Percentiles rank a stretch among this genome's conserved stretches.
Evolutionary conservation across 2,329 filamentous ascomycete species (phyloP).

Genomic region (Periconia macrospinosa): DNA sequence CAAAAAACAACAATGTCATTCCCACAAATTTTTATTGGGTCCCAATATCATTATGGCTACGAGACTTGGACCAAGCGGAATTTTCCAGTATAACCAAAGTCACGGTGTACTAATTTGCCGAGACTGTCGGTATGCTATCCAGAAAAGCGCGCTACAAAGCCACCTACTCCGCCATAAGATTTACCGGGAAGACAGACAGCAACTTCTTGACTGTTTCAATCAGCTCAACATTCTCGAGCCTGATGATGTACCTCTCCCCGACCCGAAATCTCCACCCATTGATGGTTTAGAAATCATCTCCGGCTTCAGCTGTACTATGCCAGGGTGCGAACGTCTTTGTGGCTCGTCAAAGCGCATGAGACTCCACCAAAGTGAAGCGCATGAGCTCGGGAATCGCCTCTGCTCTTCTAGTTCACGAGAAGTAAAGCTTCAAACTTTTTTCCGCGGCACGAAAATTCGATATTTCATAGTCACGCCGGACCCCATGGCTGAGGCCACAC

Average conservation of each 20-base stretch:
- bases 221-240: constrained; percentile 34
- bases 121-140: constrained; percentile 42
- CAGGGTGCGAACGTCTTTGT: constrained; percentile 32
- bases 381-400: constrained; percentile 14
- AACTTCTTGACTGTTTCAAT: constrained; percentile 24
- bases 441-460: constrained; percentile 41
- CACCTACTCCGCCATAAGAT: constrained; percentile 44
- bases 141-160: constrained; percentile 41
- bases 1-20: background rate
- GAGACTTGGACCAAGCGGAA: constrained; percentile 16
- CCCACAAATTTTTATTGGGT: background rate
- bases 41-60: constrained; percentile 1
- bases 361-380: constrained; percentile 33
- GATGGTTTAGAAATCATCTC: constrained; percentile 28
- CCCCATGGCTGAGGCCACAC: background rate
- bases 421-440: constrained; percentile 42
- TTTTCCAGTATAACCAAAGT: constrained; percentile 22
- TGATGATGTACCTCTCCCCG: constrained; percentile 29
- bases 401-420: constrained; percentile 9
- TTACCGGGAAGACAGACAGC: constrained; percentile 36
- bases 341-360: constrained; percentile 42
- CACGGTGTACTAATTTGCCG: constrained; percentile 40
- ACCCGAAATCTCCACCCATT: constrained; percentile 22
- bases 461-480: constrained; percentile 41
- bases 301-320: constrained; percentile 31